phyloP scores from a whole-genome alignment of 352 stramenopile genomes.

The Phytophthora europaea region DNA sequence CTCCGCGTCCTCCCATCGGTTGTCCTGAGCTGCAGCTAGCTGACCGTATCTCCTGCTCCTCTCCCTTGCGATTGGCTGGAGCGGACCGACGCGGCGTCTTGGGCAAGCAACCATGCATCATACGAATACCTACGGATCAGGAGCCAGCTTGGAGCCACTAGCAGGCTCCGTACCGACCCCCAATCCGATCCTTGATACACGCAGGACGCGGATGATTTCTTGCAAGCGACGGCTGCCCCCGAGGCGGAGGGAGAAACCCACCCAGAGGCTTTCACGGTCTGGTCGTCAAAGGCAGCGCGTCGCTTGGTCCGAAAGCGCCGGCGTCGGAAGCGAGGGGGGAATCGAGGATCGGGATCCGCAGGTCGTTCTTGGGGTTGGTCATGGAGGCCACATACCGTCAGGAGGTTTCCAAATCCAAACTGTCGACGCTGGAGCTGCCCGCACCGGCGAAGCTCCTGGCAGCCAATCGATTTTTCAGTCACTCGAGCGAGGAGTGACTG shows the following conservation, averaged over 20 bases:
- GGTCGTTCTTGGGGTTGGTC: constrained; percentile 11
- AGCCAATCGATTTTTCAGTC: constrained; percentile 3
- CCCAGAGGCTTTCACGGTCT: neutral
- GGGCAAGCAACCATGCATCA: constrained; percentile 62
- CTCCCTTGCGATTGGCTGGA: constrained; percentile 7
- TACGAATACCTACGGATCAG: constrained; percentile 92
- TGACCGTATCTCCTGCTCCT: neutral
- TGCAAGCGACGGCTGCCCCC: constrained; percentile 44
- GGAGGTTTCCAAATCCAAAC: constrained; percentile 89
- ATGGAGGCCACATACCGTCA: constrained; percentile 74
- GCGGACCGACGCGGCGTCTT: constrained; percentile 29
- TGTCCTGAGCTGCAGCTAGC: neutral
- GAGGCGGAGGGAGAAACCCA: neutral
- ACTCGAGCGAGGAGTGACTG: neutral
- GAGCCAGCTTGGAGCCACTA: constrained; percentile 12
- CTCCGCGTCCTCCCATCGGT: neutral
- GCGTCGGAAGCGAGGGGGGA: constrained; percentile 31
- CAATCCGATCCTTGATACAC: constrained; percentile 92
- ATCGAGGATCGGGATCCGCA: constrained; percentile 53
- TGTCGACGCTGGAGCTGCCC: constrained; percentile 20
- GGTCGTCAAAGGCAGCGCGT: constrained; percentile 21
- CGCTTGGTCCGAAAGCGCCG: constrained; percentile 32
- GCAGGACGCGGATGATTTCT: constrained; percentile 54
- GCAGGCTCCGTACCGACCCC: constrained; percentile 10
- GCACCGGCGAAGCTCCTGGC: constrained; percentile 8